Evolutionary conservation across 1,284 basidiomycete species (phyloP), one percentile per base, ranked within the genome.

Genomic region (Chiua sp.): DNA sequence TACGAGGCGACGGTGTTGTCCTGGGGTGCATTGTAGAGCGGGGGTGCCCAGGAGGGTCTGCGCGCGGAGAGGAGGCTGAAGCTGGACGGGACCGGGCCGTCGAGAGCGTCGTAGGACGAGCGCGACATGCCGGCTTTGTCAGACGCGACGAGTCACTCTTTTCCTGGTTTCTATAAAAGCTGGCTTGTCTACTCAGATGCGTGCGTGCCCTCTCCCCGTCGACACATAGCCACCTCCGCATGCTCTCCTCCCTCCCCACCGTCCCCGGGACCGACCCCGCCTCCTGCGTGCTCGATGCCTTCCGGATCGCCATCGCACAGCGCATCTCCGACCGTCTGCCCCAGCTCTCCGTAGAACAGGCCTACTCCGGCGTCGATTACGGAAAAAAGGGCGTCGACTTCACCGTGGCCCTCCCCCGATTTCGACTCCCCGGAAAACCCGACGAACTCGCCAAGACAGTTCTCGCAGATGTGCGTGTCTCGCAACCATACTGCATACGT

Each of bases 341-440:
- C 20, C 78, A 79, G 3, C 78, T 95, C 59, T 84, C 88, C 0
- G 68, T 92, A 26, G 89, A 91, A 52, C 82, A 94, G 70, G 92
- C 89, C 0, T 97, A 92, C 74, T 76, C 84, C 32, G 96, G 92
- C 18, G 91, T 98, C 7, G 92, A 96, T 75, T 91, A 91, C 65
- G 93, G 93, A 52, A 96, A 95, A 79, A 96, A 97, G 78, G 93
- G 92, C 20, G 88, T 86, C 51, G 97, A 99, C 78, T 95, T 98
- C 68, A 93, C 92, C 0, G 86, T 99, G 35, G 96, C 98, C 7
- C 77, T 98, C 47, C 94, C 96, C 30, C 86, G 97, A 59, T 98
- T 97, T 79, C 85, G 93, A 65, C 82, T 98, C 53, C 88, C 88
- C 7, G 93, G 88, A 47, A 97, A 97, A 71, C 84, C 91, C 3